Evolutionary conservation across 1,284 basidiomycete species (phyloP).

Genomic region (Leccinum solheimii): DNA sequence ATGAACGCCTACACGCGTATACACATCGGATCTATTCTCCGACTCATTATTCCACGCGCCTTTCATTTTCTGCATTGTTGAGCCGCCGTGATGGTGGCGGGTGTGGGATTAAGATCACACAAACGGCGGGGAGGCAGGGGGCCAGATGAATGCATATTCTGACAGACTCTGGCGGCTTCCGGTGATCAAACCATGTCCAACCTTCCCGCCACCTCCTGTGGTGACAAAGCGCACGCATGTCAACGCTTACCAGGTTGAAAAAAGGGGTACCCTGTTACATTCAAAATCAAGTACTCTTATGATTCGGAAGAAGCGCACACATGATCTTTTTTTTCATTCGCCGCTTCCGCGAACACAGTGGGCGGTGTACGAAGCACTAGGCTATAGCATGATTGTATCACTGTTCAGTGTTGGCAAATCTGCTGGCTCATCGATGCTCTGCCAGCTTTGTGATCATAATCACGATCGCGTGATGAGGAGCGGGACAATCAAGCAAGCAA

Average conservation of each 20-base stretch:
- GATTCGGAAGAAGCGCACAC: neutral
- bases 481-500: neutral
- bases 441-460: neutral
- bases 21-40: neutral
- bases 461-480: neutral
- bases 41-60: constrained; percentile 12
- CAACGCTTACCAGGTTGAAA: neutral
- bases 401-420: neutral
- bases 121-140: neutral
- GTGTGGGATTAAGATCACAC: constrained; percentile 2
- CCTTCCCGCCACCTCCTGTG: constrained; percentile 1
- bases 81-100: constrained; percentile 9
- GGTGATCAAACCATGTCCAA: constrained; percentile 18
- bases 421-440: neutral
- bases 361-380: neutral
- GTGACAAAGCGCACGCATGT: neutral
- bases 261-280: neutral
- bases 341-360: neutral
- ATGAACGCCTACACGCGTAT: constrained; percentile 5
- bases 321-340: neutral
- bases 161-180: neutral
- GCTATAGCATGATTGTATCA: neutral
- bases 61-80: constrained; percentile 20
- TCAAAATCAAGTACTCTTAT: neutral
- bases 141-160: neutral